Evolutionary conservation across 768 basidiomycete species (phyloP), one percentile per base, ranked within the genome.

Genomic region (Leccinum aurantiacum): DNA sequence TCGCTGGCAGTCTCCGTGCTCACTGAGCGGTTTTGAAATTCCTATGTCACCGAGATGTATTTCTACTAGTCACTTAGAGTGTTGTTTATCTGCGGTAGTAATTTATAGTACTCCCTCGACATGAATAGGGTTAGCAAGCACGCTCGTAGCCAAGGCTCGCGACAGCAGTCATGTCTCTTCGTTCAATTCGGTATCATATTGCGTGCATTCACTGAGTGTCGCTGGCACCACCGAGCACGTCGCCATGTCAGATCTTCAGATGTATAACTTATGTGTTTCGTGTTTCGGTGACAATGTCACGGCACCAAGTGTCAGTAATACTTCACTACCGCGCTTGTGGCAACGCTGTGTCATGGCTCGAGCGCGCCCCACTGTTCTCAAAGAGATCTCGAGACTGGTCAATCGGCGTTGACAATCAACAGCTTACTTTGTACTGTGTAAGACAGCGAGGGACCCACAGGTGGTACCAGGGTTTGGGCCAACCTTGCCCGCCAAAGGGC

Each of bases 1-100:
- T 72, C 3, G 47, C 29, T 54, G 5, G 27, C 52, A 53, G 27
- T 55, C 51, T 66, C 27, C 54, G 44, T 49, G 38, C 15, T 54
- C 58, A 33, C 13, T 69, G 29, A 60, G 6, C 6, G 27, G 24
- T 22, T 2, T 33, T 54, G 11, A 3, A n/a, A 9, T 29, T 29
- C 35, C 37, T 13, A 29, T 17, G 10, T 51, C 46, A 14, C 19
- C 15, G 24, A 25, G 47, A 4, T 24, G 6, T 14, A 27, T 50
- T 13, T 22, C n/a, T 47, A 0, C 41, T 44, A n/a, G 9, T 1
- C 9, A n/a, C 41, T 9, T 41, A 24, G 47, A 47, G 14, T 48
- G 46, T 48, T 14, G 46, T 48, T 14, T 48, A 14, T 24, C 8
- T 47, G 46, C 14, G 13, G 22, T 47, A 13, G 22, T 14, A 0